A percentile compares a stretch with the other conserved stretches of the same genome.
These are phyloP conservation scores for Triangularia verruculosa DNA, from an alignment of 2,329 filamentous ascomycete genomes.

Conservation along the genomic window DNA sequence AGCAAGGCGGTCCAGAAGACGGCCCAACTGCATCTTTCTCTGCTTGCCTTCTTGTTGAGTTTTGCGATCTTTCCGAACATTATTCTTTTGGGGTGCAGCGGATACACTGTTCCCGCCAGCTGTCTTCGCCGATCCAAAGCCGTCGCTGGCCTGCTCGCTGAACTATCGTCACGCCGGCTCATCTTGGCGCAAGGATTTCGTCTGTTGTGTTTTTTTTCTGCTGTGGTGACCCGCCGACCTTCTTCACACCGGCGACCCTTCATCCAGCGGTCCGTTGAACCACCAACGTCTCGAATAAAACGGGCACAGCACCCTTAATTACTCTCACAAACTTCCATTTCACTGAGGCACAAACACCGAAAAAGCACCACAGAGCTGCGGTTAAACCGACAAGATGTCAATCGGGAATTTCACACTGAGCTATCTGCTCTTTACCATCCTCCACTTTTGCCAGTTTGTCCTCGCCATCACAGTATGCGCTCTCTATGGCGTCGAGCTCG, in stretches of 20 bases:
- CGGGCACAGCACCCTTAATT: background rate
- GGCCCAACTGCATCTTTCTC: background rate
- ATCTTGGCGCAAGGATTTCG: conserved; percentile 4
- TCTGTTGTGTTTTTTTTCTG: conserved; percentile 1
- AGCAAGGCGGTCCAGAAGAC: background rate
- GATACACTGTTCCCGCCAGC: background rate
- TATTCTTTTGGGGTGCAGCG: background rate
- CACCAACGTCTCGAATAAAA: background rate
- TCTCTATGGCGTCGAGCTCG: conserved; percentile 71
- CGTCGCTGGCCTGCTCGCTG: background rate
- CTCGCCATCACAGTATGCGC: conserved; percentile 74
- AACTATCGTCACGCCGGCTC: background rate
- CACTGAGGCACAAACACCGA: background rate
- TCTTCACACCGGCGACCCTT: background rate
- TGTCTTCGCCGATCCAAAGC: background rate
- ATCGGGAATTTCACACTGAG: conserved; percentile 43
- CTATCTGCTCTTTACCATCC: conserved; percentile 54
- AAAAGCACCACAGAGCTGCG: background rate
- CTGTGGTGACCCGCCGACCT: background rate
- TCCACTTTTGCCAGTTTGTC: conserved; percentile 76
- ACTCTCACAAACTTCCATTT: background rate
- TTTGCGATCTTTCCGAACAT: background rate
- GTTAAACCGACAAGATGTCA: conserved; percentile 39
- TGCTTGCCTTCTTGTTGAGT: background rate
- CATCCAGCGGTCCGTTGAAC: background rate